These are phyloP conservation scores for cucumber (Cucumis sativus) DNA, from an alignment of 306 rosid species.

Conservation along the genomic window DNA sequence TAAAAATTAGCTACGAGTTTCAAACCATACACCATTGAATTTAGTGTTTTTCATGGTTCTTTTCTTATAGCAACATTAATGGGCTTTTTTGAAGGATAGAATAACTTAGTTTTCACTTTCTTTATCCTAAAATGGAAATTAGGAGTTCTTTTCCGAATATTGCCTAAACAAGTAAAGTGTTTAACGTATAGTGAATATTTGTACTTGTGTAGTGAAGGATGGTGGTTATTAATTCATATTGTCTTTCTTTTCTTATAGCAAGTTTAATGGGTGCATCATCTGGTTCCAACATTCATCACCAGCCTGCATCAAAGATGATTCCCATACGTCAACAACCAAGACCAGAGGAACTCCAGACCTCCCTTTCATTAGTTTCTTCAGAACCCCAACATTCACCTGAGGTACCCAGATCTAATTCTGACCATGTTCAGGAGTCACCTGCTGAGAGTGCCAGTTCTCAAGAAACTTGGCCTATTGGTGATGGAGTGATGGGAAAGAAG, in stretches of 20 bases:
- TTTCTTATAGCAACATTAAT: no score
- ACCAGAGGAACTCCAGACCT: constrained; percentile 65
- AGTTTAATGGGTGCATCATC: constrained; percentile 42
- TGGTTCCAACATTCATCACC: constrained; percentile 51
- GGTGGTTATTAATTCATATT: neutral
- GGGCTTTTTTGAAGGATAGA: neutral
- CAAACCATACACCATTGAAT: neutral
- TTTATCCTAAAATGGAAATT: neutral
- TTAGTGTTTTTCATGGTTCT: neutral
- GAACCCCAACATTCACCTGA: constrained; percentile 73
- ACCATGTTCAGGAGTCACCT: constrained; percentile 69
- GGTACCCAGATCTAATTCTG: constrained; percentile 75
- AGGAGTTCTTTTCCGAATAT: neutral
- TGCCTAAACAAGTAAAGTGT: neutral
- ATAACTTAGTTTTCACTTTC: neutral
- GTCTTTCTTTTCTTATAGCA: neutral
- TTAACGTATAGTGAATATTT: neutral
- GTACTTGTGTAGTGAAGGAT: neutral
- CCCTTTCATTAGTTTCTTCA: constrained; percentile 67
- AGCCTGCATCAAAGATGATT: constrained; percentile 40
- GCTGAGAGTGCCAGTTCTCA: constrained; percentile 92
- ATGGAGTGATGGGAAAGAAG: constrained; percentile 59
- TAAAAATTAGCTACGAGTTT: neutral
- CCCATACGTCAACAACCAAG: constrained; percentile 86
- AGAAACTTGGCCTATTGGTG: constrained; percentile 77